These are phyloP conservation scores for Trametes sp. DNA, from an alignment of 1,284 basidiomycete species.

Conservation along the genomic window DNA sequence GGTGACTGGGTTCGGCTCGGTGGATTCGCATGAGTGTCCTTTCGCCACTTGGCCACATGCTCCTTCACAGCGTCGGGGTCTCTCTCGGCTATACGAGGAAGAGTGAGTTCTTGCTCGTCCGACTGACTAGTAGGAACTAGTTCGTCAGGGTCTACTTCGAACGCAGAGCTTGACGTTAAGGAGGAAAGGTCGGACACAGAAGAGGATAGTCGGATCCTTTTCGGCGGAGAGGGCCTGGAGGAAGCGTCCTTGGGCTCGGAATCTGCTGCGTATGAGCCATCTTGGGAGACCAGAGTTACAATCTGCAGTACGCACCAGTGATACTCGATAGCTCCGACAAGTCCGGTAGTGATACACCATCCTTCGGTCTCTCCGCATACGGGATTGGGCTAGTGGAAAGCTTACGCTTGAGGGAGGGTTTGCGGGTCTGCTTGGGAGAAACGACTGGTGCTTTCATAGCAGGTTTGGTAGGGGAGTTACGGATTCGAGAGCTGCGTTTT, in stretches of 20 bases:
- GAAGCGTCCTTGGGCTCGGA: background rate
- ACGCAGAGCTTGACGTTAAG: slow-evolving; percentile 22
- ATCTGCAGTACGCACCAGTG: slow-evolving; percentile 1
- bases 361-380: slow-evolving; percentile 11
- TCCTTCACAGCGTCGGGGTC: slow-evolving; percentile 45
- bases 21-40: slow-evolving; percentile 27
- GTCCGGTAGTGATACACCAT: slow-evolving; percentile 9
- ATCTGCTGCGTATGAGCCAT: slow-evolving; percentile 18
- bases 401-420: slow-evolving; percentile 35
- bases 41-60: slow-evolving; percentile 53
- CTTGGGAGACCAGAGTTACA: slow-evolving; percentile 8
- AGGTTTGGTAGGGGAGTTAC: slow-evolving; percentile 12
- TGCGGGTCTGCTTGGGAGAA: slow-evolving; percentile 11
- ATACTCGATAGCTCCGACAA: background rate
- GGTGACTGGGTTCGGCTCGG: slow-evolving; percentile 18
- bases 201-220: slow-evolving; percentile 32
- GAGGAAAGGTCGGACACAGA: slow-evolving; percentile 26
- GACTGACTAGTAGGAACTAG: slow-evolving; percentile 74
- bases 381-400: slow-evolving; percentile 21
- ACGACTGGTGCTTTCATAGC: background rate
- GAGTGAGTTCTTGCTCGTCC: slow-evolving; percentile 64
- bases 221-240: slow-evolving; percentile 22
- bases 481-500: slow-evolving; percentile 3
- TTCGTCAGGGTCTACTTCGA: slow-evolving; percentile 38
- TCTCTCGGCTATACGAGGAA: slow-evolving; percentile 37